A percentile compares a stretch with the other conserved stretches of the same genome.
phyloP scores from a whole-genome alignment of 805 yeast genomes.

The Tetrapisispora fleetii region DNA sequence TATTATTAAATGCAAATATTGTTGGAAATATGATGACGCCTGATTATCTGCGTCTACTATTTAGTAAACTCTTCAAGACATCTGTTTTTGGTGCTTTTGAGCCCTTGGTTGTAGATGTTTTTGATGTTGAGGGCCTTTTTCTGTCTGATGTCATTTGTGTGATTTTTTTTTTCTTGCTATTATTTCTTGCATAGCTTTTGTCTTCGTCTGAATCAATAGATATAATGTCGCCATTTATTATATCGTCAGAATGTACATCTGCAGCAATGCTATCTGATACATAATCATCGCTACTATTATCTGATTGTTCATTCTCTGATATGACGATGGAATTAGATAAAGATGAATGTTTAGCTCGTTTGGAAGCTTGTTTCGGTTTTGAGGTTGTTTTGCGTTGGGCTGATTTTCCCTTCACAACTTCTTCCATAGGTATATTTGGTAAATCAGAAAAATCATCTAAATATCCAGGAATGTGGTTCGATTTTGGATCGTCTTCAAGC shows the following conservation, averaged over 20 bases:
- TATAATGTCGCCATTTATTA: constrained; percentile 5
- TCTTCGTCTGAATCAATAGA: constrained; percentile 5
- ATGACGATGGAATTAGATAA: constrained; percentile 10
- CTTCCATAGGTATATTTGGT: neutral
- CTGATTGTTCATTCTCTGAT: constrained; percentile 4
- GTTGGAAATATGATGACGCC: too few relatives aligned
- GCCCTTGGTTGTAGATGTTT: constrained; percentile 4
- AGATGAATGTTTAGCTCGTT: neutral
- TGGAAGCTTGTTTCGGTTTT: too few relatives aligned
- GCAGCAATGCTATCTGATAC: neutral
- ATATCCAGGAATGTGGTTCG: neutral
- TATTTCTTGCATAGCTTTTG: neutral
- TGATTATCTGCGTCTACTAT: constrained; percentile 17
- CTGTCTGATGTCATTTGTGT: constrained; percentile 3
- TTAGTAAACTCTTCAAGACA: constrained; percentile 19
- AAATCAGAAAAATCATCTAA: too few relatives aligned
- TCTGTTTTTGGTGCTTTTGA: constrained; percentile 26
- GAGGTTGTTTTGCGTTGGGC: too few relatives aligned
- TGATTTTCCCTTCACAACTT: neutral
- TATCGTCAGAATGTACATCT: constrained; percentile 8
- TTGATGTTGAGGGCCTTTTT: constrained; percentile 7
- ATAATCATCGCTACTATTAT: constrained; percentile 2
- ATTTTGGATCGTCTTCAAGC: neutral
- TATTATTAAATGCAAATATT: too few relatives aligned
- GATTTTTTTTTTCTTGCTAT: neutral